Percentiles rank a stretch among this genome's conserved stretches.
Conservation (phyloP, 78 protist genomes). For the Dictyostelium citrinum region DNA sequence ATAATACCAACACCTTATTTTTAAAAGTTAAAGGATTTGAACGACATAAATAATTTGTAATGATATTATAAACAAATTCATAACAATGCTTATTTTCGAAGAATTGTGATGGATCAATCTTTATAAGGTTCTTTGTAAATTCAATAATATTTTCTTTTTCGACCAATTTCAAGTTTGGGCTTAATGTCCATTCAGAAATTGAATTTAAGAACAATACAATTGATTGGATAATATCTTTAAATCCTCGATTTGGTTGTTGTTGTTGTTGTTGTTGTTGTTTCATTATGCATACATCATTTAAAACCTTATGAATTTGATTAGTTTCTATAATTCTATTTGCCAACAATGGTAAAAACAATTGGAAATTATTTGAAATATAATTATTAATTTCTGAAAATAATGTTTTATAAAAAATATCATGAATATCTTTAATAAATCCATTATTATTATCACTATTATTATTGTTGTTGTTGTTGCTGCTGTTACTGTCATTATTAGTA, state of each 20-base stretch:
- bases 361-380: constrained; percentile 14
- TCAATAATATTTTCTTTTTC: constrained; percentile 71
- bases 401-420: constrained; percentile 35
- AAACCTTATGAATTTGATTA: constrained; percentile 31
- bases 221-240: not conserved
- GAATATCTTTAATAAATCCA: not conserved
- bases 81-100: constrained; percentile 29
- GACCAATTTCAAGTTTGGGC: not conserved
- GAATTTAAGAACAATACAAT: not conserved
- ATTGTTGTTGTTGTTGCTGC: not conserved
- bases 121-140: constrained; percentile 47
- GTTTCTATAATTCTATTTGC: constrained; percentile 10
- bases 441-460: not conserved
- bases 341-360: constrained; percentile 2
- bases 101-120: constrained; percentile 28
- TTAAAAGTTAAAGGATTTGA: constrained; percentile 51
- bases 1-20: constrained; percentile 26
- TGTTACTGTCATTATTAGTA: not conserved
- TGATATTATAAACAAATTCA: constrained; percentile 27
- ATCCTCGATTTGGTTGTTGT: not conserved
- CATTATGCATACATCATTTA: constrained; percentile 55
- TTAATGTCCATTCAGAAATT: constrained; percentile 5
- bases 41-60: constrained; percentile 19
- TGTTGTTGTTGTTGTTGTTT: constrained; percentile 13
- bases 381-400: constrained; percentile 3